Percentiles rank a stretch among this genome's conserved stretches.
Conservation (phyloP, 2,329 filamentous ascomycete genomes). For the Epichloe sibirici region DNA sequence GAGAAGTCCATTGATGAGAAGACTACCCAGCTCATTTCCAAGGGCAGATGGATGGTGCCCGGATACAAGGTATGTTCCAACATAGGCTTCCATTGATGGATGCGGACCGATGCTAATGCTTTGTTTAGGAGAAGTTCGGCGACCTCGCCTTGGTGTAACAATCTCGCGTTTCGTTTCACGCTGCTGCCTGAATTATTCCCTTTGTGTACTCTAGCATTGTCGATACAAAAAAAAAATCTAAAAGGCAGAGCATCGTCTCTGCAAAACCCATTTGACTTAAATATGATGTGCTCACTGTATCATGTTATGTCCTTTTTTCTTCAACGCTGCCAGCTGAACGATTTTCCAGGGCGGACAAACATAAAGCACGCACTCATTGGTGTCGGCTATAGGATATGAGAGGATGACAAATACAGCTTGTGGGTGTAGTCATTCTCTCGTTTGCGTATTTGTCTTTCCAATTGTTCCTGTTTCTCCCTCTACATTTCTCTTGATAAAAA, state of each 20-base stretch:
- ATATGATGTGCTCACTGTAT: neutral
- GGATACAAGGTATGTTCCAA: slow-evolving; percentile 80
- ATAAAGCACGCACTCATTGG: too few relatives aligned
- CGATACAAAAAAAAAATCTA: slow-evolving; percentile 40
- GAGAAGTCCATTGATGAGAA: slow-evolving; percentile 97
- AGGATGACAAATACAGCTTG: too few relatives aligned
- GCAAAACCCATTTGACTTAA: slow-evolving; percentile 14
- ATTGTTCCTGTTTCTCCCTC: too few relatives aligned
- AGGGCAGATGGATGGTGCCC: slow-evolving; percentile 95
- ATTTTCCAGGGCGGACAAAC: neutral
- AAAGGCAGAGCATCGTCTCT: slow-evolving; percentile 19
- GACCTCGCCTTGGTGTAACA: slow-evolving; percentile 88
- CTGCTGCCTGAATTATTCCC: slow-evolving; percentile 30
- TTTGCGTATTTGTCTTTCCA: too few relatives aligned
- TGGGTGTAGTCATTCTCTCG: too few relatives aligned
- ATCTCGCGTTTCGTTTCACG: slow-evolving; percentile 20
- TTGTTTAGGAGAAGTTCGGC: slow-evolving; percentile 86
- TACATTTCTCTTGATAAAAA: too few relatives aligned
- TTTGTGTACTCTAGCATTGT: slow-evolving; percentile 60
- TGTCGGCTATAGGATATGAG: too few relatives aligned
- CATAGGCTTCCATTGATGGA: neutral
- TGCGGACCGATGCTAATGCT: slow-evolving; percentile 30
- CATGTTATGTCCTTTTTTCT: neutral
- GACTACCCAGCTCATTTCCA: slow-evolving; percentile 86
- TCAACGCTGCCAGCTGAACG: too few relatives aligned